phyloP scores from a whole-genome alignment of 441 rosid genomes.

The Hura crepitans region DNA sequence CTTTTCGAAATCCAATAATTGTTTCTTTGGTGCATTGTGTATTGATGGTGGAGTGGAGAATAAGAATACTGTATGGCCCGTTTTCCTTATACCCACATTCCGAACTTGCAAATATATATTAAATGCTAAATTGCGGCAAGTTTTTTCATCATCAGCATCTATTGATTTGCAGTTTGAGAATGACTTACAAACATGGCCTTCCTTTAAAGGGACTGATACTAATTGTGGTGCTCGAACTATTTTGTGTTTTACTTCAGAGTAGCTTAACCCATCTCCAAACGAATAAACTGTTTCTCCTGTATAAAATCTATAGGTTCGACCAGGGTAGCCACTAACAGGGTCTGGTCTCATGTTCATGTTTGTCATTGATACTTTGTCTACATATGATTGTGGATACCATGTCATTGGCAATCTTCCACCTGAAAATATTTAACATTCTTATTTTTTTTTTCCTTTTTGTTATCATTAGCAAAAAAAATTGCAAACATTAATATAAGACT shows the following conservation, averaged over 20 bases:
- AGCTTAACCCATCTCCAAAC: constrained; percentile 74
- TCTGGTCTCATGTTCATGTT: constrained; percentile 96
- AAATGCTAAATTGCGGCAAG: constrained; percentile 39
- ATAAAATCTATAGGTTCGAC: constrained; percentile 81
- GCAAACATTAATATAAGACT: not conserved
- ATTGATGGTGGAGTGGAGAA: constrained; percentile 68
- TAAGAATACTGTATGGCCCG: constrained; percentile 70
- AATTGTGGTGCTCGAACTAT: constrained; percentile 43
- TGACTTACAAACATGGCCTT: constrained; percentile 50
- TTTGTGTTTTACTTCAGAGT: constrained; percentile 42
- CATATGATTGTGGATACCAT: constrained; percentile 85
- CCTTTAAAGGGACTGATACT: constrained; percentile 42
- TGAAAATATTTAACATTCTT: constrained; percentile 19
- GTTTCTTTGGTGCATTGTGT: constrained; percentile 67
- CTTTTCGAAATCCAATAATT: constrained; percentile 71
- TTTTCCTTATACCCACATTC: constrained; percentile 46
- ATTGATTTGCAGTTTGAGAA: constrained; percentile 52
- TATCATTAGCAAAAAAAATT: not conserved
- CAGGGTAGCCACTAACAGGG: constrained; percentile 70
- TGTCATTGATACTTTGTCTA: constrained; percentile 80
- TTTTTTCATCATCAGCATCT: constrained; percentile 32
- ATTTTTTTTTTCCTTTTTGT: not conserved
- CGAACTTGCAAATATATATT: constrained; percentile 46
- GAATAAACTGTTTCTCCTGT: constrained; percentile 67
- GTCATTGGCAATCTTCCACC: constrained; percentile 93